Evolutionary conservation across 1,284 basidiomycete genomes (phyloP).

Genomic region (Naganishia albida): DNA sequence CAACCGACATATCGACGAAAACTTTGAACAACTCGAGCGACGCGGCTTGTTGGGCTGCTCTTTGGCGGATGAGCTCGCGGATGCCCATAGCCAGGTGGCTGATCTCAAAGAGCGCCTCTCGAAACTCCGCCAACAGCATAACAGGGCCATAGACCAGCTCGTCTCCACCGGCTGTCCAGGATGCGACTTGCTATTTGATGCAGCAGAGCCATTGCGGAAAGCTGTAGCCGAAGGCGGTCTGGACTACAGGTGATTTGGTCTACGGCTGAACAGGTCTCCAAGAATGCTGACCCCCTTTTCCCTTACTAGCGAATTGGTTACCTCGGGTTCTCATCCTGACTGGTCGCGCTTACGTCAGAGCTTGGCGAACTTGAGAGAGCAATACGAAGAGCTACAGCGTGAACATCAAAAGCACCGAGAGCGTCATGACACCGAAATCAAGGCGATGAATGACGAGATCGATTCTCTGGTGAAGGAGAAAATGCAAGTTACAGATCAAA

Average conservation of each 20-base stretch:
- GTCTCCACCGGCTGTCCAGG: conserved; percentile 38
- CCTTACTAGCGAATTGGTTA: background rate
- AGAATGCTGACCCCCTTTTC: background rate
- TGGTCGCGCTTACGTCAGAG: conserved; percentile 21
- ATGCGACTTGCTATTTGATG: conserved; percentile 41
- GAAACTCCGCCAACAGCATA: background rate
- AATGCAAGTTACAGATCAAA: conserved; percentile 10
- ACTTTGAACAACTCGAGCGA: conserved; percentile 54
- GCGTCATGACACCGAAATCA: conserved; percentile 1
- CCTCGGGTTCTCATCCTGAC: background rate
- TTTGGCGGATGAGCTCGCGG: conserved; percentile 53
- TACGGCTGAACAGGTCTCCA: background rate
- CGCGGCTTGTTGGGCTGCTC: conserved; percentile 52
- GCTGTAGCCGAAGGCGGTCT: background rate
- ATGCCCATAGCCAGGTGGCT: conserved; percentile 47
- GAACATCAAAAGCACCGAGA: conserved; percentile 15
- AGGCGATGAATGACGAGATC: conserved; percentile 4
- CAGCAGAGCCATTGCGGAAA: conserved; percentile 32
- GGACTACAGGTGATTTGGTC: background rate
- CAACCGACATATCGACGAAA: conserved; percentile 55
- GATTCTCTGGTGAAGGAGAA: conserved; percentile 13
- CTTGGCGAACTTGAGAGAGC: conserved; percentile 8
- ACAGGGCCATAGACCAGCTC: conserved; percentile 12
- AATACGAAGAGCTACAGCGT: conserved; percentile 20
- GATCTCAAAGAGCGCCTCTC: conserved; percentile 51